Base-by-base conservation (phyloP, 176 grass and related monocot species). In the Zea luxurians region DNA sequence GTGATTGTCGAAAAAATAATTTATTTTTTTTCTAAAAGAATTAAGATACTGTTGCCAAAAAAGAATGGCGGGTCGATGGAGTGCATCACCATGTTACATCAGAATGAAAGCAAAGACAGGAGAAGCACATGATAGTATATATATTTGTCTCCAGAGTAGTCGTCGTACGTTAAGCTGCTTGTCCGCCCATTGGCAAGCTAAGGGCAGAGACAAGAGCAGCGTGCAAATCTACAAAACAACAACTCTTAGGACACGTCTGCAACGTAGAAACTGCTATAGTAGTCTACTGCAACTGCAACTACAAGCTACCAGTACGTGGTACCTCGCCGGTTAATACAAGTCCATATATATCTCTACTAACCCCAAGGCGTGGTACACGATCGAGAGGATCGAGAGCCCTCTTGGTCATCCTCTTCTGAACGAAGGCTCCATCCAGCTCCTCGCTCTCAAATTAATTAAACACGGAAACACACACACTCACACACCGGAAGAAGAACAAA, bases 321-420 rank as follows among this genome's bases (percentile, higher is more conserved):
- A 45, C 38, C 38, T 40, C n/a, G 66, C 34, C 67, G 66, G 77
- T 38, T 61, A 81, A 71, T 66, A 85, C 10, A 81, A 66, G 77
- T 58, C 37, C 47, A 41, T 80, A 76, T 54, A 64, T 80, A 70
- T 76, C 13, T 45, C 54, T 81, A 80, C 37, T 80, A 66, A 64
- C 71, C 64, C 27, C 27, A 27, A 27, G 27, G 27, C 27, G 27
- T 27, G 66, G 71, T 72, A 76, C 78, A 74, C 43, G 17, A 40
- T 40, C 38, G 38, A 40, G 38, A 59, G 6, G 15, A 27, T 27
- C 27, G 27, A 27, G 27, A 27, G 27, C 27, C 27, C 27, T 8
- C 55, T 59, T 21, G n/a, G 55, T 59, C 55, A 16, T 57, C 53
- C 7, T 78, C 48, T 66, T 38, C 71, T 64, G 69, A 88, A 64